These are phyloP conservation scores for Polychytrium aggregatum DNA, from an alignment of 192 early-diverging fungal species.

Conservation along the genomic window DNA sequence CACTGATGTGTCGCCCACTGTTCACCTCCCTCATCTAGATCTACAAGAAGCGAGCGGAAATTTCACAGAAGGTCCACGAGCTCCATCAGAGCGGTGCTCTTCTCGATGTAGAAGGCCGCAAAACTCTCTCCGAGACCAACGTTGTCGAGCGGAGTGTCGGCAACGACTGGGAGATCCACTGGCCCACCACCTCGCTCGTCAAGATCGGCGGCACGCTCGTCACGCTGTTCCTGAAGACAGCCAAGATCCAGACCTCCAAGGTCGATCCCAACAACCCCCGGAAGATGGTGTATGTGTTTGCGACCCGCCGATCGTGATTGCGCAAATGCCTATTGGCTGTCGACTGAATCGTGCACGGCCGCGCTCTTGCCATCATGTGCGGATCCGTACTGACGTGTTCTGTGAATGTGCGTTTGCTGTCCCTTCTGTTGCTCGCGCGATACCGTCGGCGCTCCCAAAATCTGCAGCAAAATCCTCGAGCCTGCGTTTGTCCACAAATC, in stretches of 20 bases:
- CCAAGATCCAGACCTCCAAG: conserved; percentile 52
- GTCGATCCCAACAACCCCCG: conserved; percentile 44
- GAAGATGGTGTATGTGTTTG: too few relatives aligned
- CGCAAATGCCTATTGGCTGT: too few relatives aligned
- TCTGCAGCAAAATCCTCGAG: too few relatives aligned
- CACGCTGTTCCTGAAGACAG: conserved; percentile 26
- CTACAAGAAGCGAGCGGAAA: conserved; percentile 1
- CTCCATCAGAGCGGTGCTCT: conserved; percentile 66
- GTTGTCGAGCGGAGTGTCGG: conserved; percentile 27
- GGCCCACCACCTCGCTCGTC: conserved; percentile 46
- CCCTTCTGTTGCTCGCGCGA: too few relatives aligned
- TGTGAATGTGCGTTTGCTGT: too few relatives aligned
- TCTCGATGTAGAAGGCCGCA: conserved; percentile 69
- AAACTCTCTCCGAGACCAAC: conserved; percentile 49
- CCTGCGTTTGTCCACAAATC: too few relatives aligned
- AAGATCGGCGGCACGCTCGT: conserved; percentile 50
- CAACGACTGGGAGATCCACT: conserved; percentile 52
- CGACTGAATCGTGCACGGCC: too few relatives aligned
- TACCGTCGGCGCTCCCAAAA: too few relatives aligned
- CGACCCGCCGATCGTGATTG: too few relatives aligned
- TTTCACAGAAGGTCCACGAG: conserved; percentile 46
- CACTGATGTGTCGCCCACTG: too few relatives aligned
- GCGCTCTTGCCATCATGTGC: too few relatives aligned
- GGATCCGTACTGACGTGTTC: too few relatives aligned
- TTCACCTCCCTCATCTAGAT: background rate